phyloP scores from a whole-genome alignment of 2,329 filamentous ascomycete species.

The Fonsecaea pedrosoi region DNA sequence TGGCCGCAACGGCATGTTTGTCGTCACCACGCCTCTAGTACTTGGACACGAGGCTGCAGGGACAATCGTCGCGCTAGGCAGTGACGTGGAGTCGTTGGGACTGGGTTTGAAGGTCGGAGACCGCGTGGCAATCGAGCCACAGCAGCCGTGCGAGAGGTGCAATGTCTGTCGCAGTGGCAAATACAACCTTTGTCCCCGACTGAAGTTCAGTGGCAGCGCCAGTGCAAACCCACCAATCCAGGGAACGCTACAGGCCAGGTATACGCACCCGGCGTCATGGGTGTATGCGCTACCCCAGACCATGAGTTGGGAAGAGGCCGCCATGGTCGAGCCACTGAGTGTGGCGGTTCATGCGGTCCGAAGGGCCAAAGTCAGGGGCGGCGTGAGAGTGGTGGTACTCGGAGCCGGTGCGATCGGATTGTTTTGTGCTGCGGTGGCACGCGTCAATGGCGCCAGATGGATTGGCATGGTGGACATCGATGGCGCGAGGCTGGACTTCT shows the following conservation, averaged over 20 bases:
- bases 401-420: slow-evolving; percentile 67
- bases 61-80: slow-evolving; percentile 68
- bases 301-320: slow-evolving; percentile 61
- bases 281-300: slow-evolving; percentile 63
- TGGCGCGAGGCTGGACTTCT: slow-evolving; percentile 61
- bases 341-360: slow-evolving; percentile 53
- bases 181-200: slow-evolving; percentile 67
- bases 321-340: slow-evolving; percentile 56
- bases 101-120: slow-evolving; percentile 66
- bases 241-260: slow-evolving; percentile 67
- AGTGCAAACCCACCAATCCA: slow-evolving; percentile 67
- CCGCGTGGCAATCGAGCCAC: slow-evolving; percentile 87
- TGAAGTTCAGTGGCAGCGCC: slow-evolving; percentile 66
- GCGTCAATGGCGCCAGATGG: slow-evolving; percentile 58
- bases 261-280: slow-evolving; percentile 67
- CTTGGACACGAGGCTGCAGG: slow-evolving; percentile 80
- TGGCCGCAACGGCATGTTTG: slow-evolving; percentile 84
- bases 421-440: slow-evolving; percentile 63
- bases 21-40: slow-evolving; percentile 80
- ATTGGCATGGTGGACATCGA: slow-evolving; percentile 70
- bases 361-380: slow-evolving; percentile 58
- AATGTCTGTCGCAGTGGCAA: slow-evolving; percentile 61
- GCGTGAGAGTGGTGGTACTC: slow-evolving; percentile 63
- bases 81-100: slow-evolving; percentile 30
- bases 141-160: slow-evolving; percentile 76